Evolutionary conservation across 177 flowering plant genomes (phyloP).

Genomic region (Vitis hybrid): DNA sequence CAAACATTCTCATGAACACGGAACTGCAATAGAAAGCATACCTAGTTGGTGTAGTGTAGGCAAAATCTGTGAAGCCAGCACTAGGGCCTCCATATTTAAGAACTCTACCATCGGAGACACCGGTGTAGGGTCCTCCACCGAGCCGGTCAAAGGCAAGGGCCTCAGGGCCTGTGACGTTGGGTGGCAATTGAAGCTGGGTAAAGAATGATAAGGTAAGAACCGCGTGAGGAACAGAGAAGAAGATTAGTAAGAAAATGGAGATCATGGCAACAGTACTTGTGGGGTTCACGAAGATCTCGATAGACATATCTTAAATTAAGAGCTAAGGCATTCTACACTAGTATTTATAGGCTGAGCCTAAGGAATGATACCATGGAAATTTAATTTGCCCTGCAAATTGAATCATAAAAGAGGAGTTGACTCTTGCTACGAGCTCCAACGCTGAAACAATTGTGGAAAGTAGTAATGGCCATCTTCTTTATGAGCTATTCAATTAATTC

Average conservation of each 20-base stretch:
- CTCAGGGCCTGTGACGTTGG: conserved; percentile 8
- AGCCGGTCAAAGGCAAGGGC: conserved; percentile 13
- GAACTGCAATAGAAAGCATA: background rate
- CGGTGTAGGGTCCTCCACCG: conserved; percentile 18
- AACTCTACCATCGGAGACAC: conserved; percentile 21
- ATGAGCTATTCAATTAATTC: too few relatives aligned
- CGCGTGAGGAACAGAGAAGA: background rate
- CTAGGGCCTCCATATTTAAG: conserved; percentile 12
- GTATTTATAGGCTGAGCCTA: background rate
- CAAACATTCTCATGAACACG: background rate
- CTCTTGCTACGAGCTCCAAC: too few relatives aligned
- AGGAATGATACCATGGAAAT: too few relatives aligned
- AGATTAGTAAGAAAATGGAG: background rate
- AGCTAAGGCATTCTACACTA: background rate
- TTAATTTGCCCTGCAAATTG: too few relatives aligned
- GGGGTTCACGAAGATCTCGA: background rate
- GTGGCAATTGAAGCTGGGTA: conserved; percentile 4
- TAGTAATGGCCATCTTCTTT: too few relatives aligned
- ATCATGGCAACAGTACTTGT: background rate
- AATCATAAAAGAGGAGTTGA: too few relatives aligned
- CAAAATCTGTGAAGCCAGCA: conserved; percentile 14
- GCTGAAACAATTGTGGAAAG: too few relatives aligned
- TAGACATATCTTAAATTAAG: background rate
- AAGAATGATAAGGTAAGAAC: conserved; percentile 1
- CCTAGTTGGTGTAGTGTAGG: conserved; percentile 17